These are phyloP conservation scores for Vanrija humicola DNA, from an alignment of 1,284 basidiomycete species.

Conservation along the genomic window DNA sequence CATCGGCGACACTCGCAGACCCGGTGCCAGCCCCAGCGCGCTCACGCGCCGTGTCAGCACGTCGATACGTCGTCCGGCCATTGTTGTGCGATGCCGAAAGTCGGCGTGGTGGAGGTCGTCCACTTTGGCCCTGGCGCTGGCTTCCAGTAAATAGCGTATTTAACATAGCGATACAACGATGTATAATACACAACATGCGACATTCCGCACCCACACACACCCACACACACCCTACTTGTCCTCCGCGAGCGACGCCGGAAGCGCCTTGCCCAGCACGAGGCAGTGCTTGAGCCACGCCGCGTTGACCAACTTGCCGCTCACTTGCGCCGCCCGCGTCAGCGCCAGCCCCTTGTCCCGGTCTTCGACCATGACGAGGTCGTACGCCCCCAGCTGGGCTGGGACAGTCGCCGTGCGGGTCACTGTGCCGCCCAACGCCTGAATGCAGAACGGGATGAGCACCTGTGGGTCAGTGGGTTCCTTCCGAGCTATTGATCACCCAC, in stretches of 20 bases:
- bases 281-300: constrained; percentile 75
- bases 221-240: too few species aligned
- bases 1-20: too few species aligned
- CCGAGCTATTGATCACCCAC: constrained; percentile 17
- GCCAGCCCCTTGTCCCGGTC: constrained; percentile 48
- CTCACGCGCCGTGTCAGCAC: too few species aligned
- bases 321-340: constrained; percentile 44
- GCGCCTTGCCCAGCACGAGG: constrained; percentile 40
- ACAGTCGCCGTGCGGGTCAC: constrained; percentile 51
- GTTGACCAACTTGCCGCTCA: constrained; percentile 26
- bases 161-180: too few species aligned
- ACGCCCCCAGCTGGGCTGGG: constrained; percentile 41
- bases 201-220: background rate
- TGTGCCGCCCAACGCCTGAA: constrained; percentile 68
- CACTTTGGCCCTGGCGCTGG: too few species aligned
- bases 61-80: too few species aligned
- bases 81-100: too few species aligned
- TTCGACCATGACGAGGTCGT: constrained; percentile 65
- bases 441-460: constrained; percentile 62
- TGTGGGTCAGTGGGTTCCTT: constrained; percentile 9
- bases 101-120: too few species aligned
- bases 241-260: background rate
- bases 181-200: too few species aligned
- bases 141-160: too few species aligned
- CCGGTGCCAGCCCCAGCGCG: too few species aligned